A percentile compares a stretch with the other conserved stretches of the same genome.
These are phyloP conservation scores for Brassica juncea DNA, from an alignment of 345 rosid genomes.

Conservation along the genomic window DNA sequence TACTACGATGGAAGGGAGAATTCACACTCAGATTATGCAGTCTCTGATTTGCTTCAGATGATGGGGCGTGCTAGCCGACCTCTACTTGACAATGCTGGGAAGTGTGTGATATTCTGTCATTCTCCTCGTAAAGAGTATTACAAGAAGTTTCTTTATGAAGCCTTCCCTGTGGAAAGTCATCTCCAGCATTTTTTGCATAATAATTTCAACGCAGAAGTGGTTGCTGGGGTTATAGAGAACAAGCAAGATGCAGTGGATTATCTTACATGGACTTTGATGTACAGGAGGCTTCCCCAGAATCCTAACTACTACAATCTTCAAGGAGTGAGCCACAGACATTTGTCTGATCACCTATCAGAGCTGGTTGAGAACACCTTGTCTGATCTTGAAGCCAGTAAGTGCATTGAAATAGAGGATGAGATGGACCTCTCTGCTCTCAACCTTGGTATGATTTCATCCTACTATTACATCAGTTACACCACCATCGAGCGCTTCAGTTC, in stretches of 20 bases:
- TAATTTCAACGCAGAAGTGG: constrained; percentile 87
- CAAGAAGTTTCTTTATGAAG: constrained; percentile 86
- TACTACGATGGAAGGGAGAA: constrained; percentile 87
- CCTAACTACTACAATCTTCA: constrained; percentile 97
- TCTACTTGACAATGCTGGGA: constrained; percentile 77
- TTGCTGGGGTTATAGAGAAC: constrained; percentile 74
- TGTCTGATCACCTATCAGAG: constrained; percentile 97
- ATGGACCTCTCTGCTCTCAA: constrained; percentile 74
- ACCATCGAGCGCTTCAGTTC: constrained; percentile 92
- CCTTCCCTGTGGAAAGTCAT: constrained; percentile 93
- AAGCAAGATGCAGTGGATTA: constrained; percentile 97
- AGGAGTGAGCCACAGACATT: constrained; percentile 92
- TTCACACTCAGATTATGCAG: constrained; percentile 82
- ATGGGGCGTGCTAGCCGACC: constrained; percentile 95
- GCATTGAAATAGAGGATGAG: constrained; percentile 75
- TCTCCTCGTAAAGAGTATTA: constrained; percentile 90
- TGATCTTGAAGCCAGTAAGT: constrained; percentile 81
- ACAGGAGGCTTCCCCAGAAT: constrained; percentile 85
- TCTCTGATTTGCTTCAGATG: constrained; percentile 90
- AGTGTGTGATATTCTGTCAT: constrained; percentile 85
- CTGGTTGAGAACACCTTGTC: constrained; percentile 83
- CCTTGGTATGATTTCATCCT: constrained; percentile 89
- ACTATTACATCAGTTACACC: constrained; percentile 80
- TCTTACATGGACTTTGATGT: constrained; percentile 95
- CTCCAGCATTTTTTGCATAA: constrained; percentile 87